Evolutionary conservation across 2,329 filamentous ascomycete species (phyloP), one percentile per base, ranked within the genome.

Genomic region (Anisogramma anomala): DNA sequence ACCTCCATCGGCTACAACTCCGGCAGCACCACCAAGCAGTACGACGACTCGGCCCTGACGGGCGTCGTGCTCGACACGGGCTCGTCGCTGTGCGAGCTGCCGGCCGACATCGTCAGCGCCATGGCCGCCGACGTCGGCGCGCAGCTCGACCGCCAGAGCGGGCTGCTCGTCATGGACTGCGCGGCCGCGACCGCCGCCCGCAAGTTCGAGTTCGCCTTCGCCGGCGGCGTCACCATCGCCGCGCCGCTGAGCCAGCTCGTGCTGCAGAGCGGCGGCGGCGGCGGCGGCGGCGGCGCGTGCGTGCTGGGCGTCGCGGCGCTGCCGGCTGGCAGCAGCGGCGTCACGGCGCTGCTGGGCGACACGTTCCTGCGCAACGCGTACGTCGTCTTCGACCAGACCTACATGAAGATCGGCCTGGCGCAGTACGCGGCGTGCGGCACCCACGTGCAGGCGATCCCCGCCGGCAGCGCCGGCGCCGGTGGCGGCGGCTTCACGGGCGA

Each of bases 11-110:
- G 52, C 42, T 42, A 62, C 42, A 60, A 51, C 39, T 56, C 50
- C 19, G 55, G 60, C 28, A 56, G 54, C 28, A 45, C 39, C 9
- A 32, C 36, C 7, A 45, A 42, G 19, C 50, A 46, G 6, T 52
- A 52, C 43, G 17, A 45, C 30, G 34, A 52, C 43, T 61, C 60
- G 28, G 58, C 65, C 13, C 49, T 65, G 7, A 57, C 66, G 20
- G 23, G 25, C 18, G 67, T 73, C 22, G 67, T 78, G 36, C 66
- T 83, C 19, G 79, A 83, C 58, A 79, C 74, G 11, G 82, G 82
- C 42, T 79, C 74, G 47, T 81, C 75, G 31, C 62, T 83, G 41
- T 80, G 73, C 56, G 75, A 79, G 47, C 67, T 86, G 2, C 82
- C 82, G 3, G 61, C 72, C 45, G 53, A 63, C 23, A 58, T 82